A percentile compares a stretch with the other conserved stretches of the same genome.
phyloP scores from a whole-genome alignment of 768 basidiomycete genomes.

The Mycena filopes region DNA sequence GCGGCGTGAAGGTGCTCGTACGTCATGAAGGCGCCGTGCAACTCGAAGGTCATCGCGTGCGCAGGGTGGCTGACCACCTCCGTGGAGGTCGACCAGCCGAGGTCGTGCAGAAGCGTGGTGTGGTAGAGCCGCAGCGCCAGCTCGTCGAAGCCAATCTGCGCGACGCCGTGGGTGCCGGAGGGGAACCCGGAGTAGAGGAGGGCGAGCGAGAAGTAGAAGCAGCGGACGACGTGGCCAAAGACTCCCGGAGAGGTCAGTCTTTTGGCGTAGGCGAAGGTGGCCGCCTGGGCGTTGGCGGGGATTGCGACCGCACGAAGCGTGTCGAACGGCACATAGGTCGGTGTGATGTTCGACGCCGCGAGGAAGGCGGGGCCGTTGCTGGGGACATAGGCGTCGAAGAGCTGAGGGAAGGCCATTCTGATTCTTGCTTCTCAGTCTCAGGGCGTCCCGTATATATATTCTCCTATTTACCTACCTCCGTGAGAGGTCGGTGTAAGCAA shows the following conservation, averaged over 20 bases:
- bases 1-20: too few species aligned
- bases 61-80: not conserved
- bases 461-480: too few species aligned
- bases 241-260: not conserved
- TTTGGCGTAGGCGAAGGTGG: too few species aligned
- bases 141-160: slow-evolving; percentile 11
- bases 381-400: slow-evolving; percentile 16
- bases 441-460: too few species aligned
- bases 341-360: too few species aligned
- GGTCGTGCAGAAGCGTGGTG: slow-evolving; percentile 11
- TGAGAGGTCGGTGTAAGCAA: too few species aligned
- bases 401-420: not conserved
- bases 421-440: too few species aligned
- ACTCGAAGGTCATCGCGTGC: slow-evolving; percentile 17
- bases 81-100: not conserved
- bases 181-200: slow-evolving; percentile 10
- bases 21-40: slow-evolving; percentile 7
- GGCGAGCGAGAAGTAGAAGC: slow-evolving; percentile 13
- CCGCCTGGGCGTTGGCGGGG: too few species aligned
- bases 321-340: too few species aligned
- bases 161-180: slow-evolving; percentile 2
- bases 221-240: slow-evolving; percentile 9
- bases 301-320: too few species aligned
- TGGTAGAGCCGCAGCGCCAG: not conserved
- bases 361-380: too few species aligned